Conservation (phyloP, 2,329 filamentous ascomycete species). For the Colletotrichum noveboracense region DNA sequence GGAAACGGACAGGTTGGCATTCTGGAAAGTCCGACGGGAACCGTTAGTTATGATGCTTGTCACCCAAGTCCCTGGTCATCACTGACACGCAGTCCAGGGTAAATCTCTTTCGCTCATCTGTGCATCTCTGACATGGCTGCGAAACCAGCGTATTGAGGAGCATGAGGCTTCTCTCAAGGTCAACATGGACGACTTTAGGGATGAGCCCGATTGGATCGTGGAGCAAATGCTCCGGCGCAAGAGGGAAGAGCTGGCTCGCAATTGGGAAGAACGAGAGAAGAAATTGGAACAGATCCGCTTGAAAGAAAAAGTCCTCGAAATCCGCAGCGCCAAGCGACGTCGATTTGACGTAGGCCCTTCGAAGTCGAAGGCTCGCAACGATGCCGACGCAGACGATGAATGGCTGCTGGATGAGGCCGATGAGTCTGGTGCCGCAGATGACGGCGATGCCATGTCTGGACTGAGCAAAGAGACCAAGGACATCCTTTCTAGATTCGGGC, state of each 20-base stretch:
- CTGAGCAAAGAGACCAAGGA: slow-evolving; percentile 78
- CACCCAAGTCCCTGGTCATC: neutral
- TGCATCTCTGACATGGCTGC: slow-evolving; percentile 88
- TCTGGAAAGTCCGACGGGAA: slow-evolving; percentile 92
- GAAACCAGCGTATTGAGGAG: slow-evolving; percentile 72
- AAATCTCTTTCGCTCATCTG: slow-evolving; percentile 95
- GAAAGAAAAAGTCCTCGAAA: slow-evolving; percentile 64
- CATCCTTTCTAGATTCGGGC: slow-evolving; percentile 70
- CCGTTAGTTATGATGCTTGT: slow-evolving; percentile 42
- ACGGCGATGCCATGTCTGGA: slow-evolving; percentile 51
- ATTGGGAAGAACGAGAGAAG: slow-evolving; percentile 76
- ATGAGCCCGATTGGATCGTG: slow-evolving; percentile 85
- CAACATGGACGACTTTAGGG: slow-evolving; percentile 52
- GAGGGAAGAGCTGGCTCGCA: slow-evolving; percentile 67
- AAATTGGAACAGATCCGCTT: slow-evolving; percentile 70
- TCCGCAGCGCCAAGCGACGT: slow-evolving; percentile 51
- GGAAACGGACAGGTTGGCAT: slow-evolving; percentile 81
- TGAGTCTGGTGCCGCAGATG: slow-evolving; percentile 40
- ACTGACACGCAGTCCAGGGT: slow-evolving; percentile 53
- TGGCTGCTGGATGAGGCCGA: slow-evolving; percentile 78
- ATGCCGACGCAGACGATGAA: slow-evolving; percentile 61
- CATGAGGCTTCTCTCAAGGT: slow-evolving; percentile 59
- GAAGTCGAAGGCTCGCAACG: slow-evolving; percentile 16
- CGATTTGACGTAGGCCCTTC: slow-evolving; percentile 41
- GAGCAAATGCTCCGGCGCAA: slow-evolving; percentile 76